Evolutionary conservation across 108 stramenopile species (phyloP), one percentile per base, ranked within the genome.

Genomic region (Discostella stelligeroides): DNA sequence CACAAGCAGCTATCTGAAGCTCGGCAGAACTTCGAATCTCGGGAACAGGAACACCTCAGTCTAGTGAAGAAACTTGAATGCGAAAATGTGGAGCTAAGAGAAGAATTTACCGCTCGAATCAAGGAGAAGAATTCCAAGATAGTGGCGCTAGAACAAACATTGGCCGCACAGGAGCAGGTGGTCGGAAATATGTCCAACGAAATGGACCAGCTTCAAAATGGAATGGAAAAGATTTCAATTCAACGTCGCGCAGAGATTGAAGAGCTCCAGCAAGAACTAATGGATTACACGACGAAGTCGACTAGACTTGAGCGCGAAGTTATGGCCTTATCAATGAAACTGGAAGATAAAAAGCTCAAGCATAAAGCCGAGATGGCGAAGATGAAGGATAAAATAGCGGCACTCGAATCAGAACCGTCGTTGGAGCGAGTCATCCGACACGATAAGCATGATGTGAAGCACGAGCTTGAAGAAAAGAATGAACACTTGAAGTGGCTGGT

Each of bases 201-300:
- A 70, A 89, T 91, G 90, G 90, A 91, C 60, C 92, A 91, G 68
- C 66, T 94, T 20, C 92, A 91, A 70, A 84, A 75, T 55, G 82
- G 88, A 28, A 91, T 94, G 92, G 87, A 86, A 57, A 79, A 71
- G 10, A 72, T 85, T 11, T 78, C 84, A 7, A 40, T 80, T 18
- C 80, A 71, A 53, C 73, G 92, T 37, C 84, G 89, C 53, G 88
- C 85, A n/a, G 88, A 91, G 66, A 80, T 91, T n/a, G 92, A 94
- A 73, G 90, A 89, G 24, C 82, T 94, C 75, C 85, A 94, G 49
- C 85, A 89, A 66, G 92, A 94, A 40, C 27, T 94, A 49, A 83
- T 91, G 79, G 84, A 88, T 21, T 63, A 85, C 38, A 83, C 88
- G 37, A 60, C 75, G 6, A 76, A 72, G 29, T 66, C 80, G 8